Percentiles rank a stretch among this genome's conserved stretches.
Evolutionary conservation across 2,329 filamentous ascomycete species (phyloP).

Genomic region (Dothiorella sarmentorum): DNA sequence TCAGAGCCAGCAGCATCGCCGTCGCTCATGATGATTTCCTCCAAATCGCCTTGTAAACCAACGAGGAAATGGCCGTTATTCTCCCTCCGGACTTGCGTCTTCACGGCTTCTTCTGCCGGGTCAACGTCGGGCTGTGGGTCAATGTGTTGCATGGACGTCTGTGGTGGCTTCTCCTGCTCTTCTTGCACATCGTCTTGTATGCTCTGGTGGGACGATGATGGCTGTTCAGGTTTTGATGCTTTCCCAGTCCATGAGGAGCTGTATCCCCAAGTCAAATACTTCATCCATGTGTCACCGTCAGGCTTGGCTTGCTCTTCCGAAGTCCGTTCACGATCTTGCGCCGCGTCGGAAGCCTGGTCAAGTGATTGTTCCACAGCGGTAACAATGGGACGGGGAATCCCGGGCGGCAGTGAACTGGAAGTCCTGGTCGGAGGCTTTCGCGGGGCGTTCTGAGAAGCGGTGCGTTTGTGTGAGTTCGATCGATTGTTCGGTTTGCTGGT

Average conservation of each 20-base stretch:
- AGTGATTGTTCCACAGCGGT: constrained; percentile 43
- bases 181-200: neutral
- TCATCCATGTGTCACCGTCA: constrained; percentile 48
- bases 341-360: constrained; percentile 39
- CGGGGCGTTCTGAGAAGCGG: neutral
- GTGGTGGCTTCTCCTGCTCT: constrained; percentile 22
- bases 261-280: constrained; percentile 51
- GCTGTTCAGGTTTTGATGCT: neutral
- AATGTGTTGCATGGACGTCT: constrained; percentile 32
- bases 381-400: constrained; percentile 48
- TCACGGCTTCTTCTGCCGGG: constrained; percentile 60
- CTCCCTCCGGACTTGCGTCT: constrained; percentile 44
- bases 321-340: neutral
- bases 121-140: constrained; percentile 41
- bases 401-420: constrained; percentile 26
- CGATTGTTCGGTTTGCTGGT: constrained; percentile 22
- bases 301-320: constrained; percentile 22
- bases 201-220: neutral
- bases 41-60: constrained; percentile 63
- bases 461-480: neutral
- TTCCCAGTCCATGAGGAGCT: constrained; percentile 35
- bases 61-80: constrained; percentile 61
- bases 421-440: neutral
- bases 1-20: constrained; percentile 25
- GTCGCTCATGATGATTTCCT: constrained; percentile 46